phyloP scores from a whole-genome alignment of 1,139 yeast genomes.

The Suhomyces guaymorum region DNA sequence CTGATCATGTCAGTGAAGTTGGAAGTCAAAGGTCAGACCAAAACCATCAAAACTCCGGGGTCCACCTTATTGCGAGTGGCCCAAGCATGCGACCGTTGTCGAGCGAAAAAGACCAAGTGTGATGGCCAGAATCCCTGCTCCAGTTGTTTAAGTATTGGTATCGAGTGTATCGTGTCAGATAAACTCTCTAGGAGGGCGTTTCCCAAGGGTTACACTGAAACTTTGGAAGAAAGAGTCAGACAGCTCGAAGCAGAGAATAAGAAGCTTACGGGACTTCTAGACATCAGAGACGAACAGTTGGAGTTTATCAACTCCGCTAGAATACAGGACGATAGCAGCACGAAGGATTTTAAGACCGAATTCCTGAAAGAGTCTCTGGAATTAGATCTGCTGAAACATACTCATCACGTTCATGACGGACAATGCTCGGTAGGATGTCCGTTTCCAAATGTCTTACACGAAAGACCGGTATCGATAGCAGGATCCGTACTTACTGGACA shows the following conservation, averaged over 20 bases:
- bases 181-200: conserved; percentile 40
- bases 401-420: conserved; percentile 50
- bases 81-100: conserved; percentile 85
- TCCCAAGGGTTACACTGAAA: conserved; percentile 39
- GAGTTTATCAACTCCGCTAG: conserved; percentile 22
- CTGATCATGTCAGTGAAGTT: not conserved
- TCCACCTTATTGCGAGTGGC: conserved; percentile 60
- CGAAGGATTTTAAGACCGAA: not conserved
- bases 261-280: conserved; percentile 48
- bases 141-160: conserved; percentile 44
- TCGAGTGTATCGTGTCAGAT: conserved; percentile 49
- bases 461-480: conserved; percentile 63
- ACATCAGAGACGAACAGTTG: conserved; percentile 62
- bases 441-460: conserved; percentile 46
- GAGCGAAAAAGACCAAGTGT: conserved; percentile 77
- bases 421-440: conserved; percentile 47
- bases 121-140: conserved; percentile 64
- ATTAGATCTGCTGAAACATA: too few relatives aligned
- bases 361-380: too few relatives aligned
- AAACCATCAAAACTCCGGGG: conserved; percentile 67
- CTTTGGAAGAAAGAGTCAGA: conserved; percentile 47
- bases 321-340: not conserved
- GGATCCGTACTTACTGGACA: conserved; percentile 7
- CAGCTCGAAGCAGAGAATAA: conserved; percentile 48
- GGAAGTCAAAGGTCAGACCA: conserved; percentile 27